Evolutionary conservation across 2,329 filamentous ascomycete genomes (phyloP).

Genomic region (Fusarium stilboides): DNA sequence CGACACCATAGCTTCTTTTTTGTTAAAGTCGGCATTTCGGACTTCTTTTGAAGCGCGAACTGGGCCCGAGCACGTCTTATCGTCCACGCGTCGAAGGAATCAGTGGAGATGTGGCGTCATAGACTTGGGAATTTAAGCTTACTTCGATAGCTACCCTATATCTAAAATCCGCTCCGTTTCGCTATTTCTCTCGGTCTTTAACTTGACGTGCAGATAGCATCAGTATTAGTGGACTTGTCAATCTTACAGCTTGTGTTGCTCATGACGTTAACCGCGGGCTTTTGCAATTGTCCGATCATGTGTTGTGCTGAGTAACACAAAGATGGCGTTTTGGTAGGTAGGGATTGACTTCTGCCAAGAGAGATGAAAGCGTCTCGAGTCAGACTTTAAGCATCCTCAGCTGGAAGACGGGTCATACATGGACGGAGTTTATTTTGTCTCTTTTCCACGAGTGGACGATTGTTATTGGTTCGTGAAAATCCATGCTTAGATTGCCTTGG

Average conservation of each 20-base stretch:
- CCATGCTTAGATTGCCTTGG: background rate
- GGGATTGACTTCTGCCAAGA: background rate
- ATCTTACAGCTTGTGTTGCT: background rate
- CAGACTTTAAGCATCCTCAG: background rate
- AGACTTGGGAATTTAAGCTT: slow-evolving; percentile 26
- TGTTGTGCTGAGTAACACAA: background rate
- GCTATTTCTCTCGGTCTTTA: background rate
- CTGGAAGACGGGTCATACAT: background rate
- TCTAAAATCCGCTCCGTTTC: background rate
- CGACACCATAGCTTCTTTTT: slow-evolving; percentile 15
- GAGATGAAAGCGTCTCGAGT: background rate
- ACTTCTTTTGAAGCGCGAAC: slow-evolving; percentile 29
- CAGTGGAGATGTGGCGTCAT: slow-evolving; percentile 35
- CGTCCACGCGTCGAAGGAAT: background rate
- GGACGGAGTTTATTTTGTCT: background rate
- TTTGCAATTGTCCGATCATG: slow-evolving; percentile 13
- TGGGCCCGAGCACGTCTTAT: background rate
- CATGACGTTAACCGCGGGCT: slow-evolving; percentile 21
- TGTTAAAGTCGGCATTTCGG: slow-evolving; percentile 36
- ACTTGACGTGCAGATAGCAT: background rate
- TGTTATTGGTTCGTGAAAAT: slow-evolving; percentile 10
- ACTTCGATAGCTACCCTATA: slow-evolving; percentile 21
- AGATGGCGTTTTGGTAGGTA: background rate
- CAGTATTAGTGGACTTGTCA: background rate
- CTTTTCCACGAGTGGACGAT: background rate